phyloP scores from a whole-genome alignment of 2,329 filamentous ascomycete species.

The Colletotrichum sp. region DNA sequence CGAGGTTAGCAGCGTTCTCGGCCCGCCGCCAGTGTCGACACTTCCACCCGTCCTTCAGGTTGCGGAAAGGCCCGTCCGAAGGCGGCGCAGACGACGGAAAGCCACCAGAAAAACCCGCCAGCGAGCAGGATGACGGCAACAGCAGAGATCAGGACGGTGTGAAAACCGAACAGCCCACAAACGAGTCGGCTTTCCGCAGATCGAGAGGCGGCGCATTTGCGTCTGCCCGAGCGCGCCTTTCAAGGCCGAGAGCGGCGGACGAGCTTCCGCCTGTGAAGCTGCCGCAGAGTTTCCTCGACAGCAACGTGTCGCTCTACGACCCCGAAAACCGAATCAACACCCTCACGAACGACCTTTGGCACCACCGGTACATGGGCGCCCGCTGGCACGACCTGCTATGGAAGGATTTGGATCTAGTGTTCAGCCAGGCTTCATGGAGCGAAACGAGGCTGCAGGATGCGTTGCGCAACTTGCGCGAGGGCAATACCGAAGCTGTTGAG shows the following conservation, averaged over 20 bases:
- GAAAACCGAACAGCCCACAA: not conserved
- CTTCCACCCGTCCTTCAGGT: constrained; percentile 20
- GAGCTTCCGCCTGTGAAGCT: constrained; percentile 58
- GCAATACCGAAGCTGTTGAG: constrained; percentile 10
- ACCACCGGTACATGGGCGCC: constrained; percentile 20
- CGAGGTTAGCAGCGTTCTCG: constrained; percentile 8
- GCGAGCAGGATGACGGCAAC: constrained; percentile 15
- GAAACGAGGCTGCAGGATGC: constrained; percentile 5
- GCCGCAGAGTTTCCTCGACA: constrained; percentile 60
- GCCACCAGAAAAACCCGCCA: constrained; percentile 17
- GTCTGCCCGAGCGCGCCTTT: constrained; percentile 34
- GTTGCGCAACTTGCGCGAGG: not conserved
- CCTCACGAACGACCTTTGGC: constrained; percentile 23
- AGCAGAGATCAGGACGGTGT: not conserved
- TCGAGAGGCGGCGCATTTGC: constrained; percentile 21
- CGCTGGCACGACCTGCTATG: constrained; percentile 22
- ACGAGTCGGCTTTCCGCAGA: constrained; percentile 14
- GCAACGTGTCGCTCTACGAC: constrained; percentile 51
- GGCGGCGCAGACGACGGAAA: constrained; percentile 18
- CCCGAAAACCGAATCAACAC: constrained; percentile 21
- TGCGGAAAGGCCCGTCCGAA: constrained; percentile 16
- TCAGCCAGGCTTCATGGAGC: constrained; percentile 18
- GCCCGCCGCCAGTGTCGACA: constrained; percentile 19
- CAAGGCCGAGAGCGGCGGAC: constrained; percentile 37
- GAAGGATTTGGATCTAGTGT: constrained; percentile 19